Conservation (phyloP, 1,139 yeast species). For the Geotrichum restrictum region DNA sequence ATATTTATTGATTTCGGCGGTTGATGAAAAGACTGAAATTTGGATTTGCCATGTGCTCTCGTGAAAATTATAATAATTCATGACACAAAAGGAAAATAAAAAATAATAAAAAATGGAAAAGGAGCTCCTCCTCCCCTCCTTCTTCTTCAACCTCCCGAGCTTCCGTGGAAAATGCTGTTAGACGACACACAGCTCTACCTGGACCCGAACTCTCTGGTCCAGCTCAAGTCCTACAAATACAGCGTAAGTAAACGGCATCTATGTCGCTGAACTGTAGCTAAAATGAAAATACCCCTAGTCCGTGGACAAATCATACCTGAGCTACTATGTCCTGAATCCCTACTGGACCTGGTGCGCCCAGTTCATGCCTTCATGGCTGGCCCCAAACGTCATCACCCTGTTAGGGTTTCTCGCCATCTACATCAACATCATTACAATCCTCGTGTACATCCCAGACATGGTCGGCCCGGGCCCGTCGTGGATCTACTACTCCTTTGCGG, state of each 20-base stretch:
- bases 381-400: conserved; percentile 72
- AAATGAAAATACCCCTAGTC: conserved; percentile 35
- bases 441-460: conserved; percentile 59
- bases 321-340: conserved; percentile 59
- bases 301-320: conserved; percentile 64
- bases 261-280: neutral
- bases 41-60: too few relatives aligned
- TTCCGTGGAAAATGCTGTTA: conserved; percentile 3
- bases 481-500: conserved; percentile 64
- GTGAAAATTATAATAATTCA: neutral
- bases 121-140: neutral
- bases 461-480: conserved; percentile 52
- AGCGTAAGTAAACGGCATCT: conserved; percentile 17
- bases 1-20: too few relatives aligned
- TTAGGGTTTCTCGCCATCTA: conserved; percentile 60
- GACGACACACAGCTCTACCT: conserved; percentile 24
- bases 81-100: neutral
- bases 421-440: conserved; percentile 50
- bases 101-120: neutral
- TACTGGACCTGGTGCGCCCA: conserved; percentile 69
- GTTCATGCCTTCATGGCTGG: conserved; percentile 68
- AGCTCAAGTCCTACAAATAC: conserved; percentile 18
- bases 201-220: conserved; percentile 17
- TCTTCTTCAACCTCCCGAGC: neutral
- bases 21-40: neutral